A percentile compares a stretch with the other conserved stretches of the same genome.
phyloP scores from a whole-genome alignment of 495 filamentous ascomycete genomes.

The Terfezia claveryi region DNA sequence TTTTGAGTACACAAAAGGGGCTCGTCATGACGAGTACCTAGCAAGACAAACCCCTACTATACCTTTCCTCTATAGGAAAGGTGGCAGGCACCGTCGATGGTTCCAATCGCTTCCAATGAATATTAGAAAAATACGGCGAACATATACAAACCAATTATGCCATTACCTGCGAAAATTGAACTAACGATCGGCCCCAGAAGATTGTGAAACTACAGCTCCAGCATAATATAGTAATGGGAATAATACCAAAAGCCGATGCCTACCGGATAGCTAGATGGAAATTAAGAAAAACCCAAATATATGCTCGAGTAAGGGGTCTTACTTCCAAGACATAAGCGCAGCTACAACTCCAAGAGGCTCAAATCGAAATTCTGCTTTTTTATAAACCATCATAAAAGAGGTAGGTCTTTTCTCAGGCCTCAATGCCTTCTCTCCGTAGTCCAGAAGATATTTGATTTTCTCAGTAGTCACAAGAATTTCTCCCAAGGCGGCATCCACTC shows the following conservation, averaged over 20 bases:
- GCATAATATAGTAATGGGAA: slow-evolving; percentile 1
- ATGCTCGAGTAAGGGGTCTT: slow-evolving; percentile 4
- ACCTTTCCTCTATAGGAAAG: too few relatives aligned
- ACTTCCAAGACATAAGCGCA: slow-evolving; percentile 94
- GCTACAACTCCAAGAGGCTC: slow-evolving; percentile 86
- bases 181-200: slow-evolving; percentile 77
- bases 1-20: too few relatives aligned
- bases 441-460: slow-evolving; percentile 84
- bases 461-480: slow-evolving; percentile 86
- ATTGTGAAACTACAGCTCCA: slow-evolving; percentile 62
- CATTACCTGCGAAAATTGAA: slow-evolving; percentile 81
- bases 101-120: too few relatives aligned
- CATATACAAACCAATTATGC: slow-evolving; percentile 32
- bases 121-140: neutral
- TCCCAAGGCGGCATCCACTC: slow-evolving; percentile 76
- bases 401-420: slow-evolving; percentile 46
- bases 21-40: too few relatives aligned
- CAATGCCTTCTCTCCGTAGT: slow-evolving; percentile 72
- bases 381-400: slow-evolving; percentile 83
- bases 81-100: too few relatives aligned
- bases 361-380: slow-evolving; percentile 73
- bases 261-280: slow-evolving; percentile 21
- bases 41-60: too few relatives aligned
- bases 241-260: neutral
- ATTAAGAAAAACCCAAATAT: neutral